Evolutionary conservation across 345 rosid genomes (phyloP).

Genomic region (Ceriops zippeliana): DNA sequence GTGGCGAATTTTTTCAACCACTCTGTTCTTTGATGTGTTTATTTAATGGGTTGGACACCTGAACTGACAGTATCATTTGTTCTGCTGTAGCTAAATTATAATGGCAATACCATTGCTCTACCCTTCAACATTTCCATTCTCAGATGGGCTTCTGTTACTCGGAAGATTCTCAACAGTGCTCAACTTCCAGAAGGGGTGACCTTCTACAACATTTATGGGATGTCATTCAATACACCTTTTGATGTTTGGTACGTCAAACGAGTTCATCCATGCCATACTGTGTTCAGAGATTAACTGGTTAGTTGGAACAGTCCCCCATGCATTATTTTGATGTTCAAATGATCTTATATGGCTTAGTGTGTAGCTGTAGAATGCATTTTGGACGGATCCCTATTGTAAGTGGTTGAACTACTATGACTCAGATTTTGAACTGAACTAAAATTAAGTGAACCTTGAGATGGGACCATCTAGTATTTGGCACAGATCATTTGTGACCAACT

Average conservation of each 20-base stretch:
- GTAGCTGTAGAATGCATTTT: too few relatives aligned
- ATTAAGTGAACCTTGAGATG: too few relatives aligned
- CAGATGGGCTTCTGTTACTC: conserved; percentile 70
- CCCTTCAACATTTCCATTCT: conserved; percentile 73
- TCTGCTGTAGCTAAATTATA: conserved; percentile 50
- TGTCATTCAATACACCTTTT: conserved; percentile 72
- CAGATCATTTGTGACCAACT: too few relatives aligned
- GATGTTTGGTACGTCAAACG: conserved; percentile 63
- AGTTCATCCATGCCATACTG: background rate
- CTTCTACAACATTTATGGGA: conserved; percentile 80
- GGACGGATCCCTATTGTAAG: too few relatives aligned
- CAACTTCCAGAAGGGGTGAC: conserved; percentile 64
- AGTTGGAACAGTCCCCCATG: background rate
- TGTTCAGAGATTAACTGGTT: background rate
- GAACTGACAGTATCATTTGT: conserved; percentile 8
- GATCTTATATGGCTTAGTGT: too few relatives aligned
- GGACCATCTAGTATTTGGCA: too few relatives aligned
- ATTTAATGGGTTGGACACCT: background rate
- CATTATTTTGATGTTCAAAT: too few relatives aligned
- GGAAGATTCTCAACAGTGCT: conserved; percentile 48
- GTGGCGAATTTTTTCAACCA: background rate
- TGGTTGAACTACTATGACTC: too few relatives aligned
- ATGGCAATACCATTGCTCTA: conserved; percentile 57
- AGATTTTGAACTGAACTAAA: too few relatives aligned
- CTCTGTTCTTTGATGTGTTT: background rate